Evolutionary conservation across 768 basidiomycete genomes (phyloP).

Genomic region (Wakefieldia striispora): DNA sequence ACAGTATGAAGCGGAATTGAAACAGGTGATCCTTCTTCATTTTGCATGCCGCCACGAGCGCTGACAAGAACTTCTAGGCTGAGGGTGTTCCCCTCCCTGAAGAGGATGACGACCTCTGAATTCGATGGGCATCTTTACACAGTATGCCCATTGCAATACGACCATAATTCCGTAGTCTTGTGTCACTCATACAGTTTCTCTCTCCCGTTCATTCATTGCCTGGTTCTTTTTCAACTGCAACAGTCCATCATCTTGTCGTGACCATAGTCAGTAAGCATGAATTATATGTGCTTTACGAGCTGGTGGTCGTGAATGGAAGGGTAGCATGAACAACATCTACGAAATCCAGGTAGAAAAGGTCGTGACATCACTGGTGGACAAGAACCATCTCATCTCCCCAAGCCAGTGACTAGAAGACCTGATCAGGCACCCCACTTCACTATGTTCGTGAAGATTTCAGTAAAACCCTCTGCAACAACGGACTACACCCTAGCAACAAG

Average conservation of each 20-base stretch:
- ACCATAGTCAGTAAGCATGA: constrained; percentile 25
- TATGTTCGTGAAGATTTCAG: not conserved
- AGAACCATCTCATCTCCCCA: too few relatives aligned
- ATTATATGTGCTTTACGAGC: constrained; percentile 10
- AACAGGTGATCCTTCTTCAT: constrained; percentile 43
- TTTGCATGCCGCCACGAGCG: not conserved
- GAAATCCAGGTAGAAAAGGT: not conserved
- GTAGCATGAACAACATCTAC: not conserved
- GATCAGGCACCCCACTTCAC: not conserved
- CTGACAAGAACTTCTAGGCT: constrained; percentile 48
- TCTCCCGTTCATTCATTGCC: constrained; percentile 18
- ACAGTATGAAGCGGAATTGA: constrained; percentile 77
- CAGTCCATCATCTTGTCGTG: constrained; percentile 23
- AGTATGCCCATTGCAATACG: constrained; percentile 17
- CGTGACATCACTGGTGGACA: not conserved
- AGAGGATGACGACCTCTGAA: constrained; percentile 87
- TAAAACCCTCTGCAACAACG: constrained; percentile 3
- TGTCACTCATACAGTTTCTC: constrained; percentile 17
- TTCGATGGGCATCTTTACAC: constrained; percentile 15
- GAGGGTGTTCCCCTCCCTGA: constrained; percentile 94
- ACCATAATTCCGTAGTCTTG: constrained; percentile 19
- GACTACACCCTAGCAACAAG: constrained; percentile 13
- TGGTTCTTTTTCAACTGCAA: constrained; percentile 19
- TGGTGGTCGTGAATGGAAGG: constrained; percentile 2
- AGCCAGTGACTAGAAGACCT: too few relatives aligned